Percentiles rank a stretch among this genome's conserved stretches.
Evolutionary conservation across 2,329 filamentous ascomycete genomes (phyloP).

Genomic region (Colletotrichum euphorbiae): DNA sequence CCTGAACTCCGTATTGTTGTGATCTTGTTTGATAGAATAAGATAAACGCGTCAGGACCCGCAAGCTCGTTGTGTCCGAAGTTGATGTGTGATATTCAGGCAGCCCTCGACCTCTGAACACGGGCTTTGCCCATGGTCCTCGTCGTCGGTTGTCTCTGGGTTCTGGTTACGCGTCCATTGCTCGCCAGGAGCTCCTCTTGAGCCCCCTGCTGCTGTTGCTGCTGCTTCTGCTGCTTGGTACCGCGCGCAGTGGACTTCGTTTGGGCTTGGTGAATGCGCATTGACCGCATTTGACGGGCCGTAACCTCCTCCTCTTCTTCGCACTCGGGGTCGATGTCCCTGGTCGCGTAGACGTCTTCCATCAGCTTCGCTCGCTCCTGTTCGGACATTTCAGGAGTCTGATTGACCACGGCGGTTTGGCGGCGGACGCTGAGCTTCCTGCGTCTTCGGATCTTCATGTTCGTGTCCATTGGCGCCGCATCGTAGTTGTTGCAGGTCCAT

Average conservation of each 20-base stretch:
- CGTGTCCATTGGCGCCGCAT: conserved; percentile 48
- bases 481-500: conserved; percentile 56
- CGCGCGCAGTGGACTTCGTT: background rate
- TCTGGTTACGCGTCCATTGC: conserved; percentile 1
- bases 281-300: background rate
- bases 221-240: background rate
- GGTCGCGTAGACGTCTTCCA: conserved; percentile 40
- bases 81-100: background rate
- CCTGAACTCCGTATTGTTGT: conserved; percentile 4
- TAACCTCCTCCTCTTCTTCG: conserved; percentile 32
- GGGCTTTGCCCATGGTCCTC: conserved; percentile 5
- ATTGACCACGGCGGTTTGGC: conserved; percentile 27
- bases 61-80: background rate
- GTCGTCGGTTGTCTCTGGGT: background rate
- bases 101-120: conserved; percentile 4
- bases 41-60: background rate
- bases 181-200: conserved; percentile 8
- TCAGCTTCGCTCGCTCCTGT: conserved; percentile 36
- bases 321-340: conserved; percentile 30
- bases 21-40: background rate
- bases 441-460: conserved; percentile 54
- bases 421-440: conserved; percentile 51
- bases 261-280: conserved; percentile 11
- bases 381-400: conserved; percentile 34
- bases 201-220: background rate